Evolutionary conservation across 164 flowering plant species (phyloP).

Genomic region (Kalanchoe fedtschenkoi): DNA sequence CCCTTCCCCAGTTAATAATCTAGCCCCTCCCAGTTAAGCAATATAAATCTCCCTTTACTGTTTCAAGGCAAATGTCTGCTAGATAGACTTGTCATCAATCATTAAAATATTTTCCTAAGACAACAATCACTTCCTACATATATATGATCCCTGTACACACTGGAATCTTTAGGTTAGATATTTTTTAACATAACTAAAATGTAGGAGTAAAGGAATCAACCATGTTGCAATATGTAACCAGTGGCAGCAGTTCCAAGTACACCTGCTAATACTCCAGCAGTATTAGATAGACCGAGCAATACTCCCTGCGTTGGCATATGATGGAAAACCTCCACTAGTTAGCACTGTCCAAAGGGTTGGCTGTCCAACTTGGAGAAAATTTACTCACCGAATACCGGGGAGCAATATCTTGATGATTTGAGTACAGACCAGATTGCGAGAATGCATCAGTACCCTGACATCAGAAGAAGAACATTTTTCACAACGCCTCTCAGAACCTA

Average conservation of each 20-base stretch:
- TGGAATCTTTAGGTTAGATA: no score
- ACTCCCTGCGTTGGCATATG: constrained; percentile 74
- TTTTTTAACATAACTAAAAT: not conserved
- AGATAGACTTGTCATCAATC: no score
- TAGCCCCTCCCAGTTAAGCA: no score
- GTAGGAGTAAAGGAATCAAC: constrained; percentile 25
- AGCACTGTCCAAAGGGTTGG: not conserved
- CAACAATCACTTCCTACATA: no score
- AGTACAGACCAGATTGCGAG: constrained; percentile 92
- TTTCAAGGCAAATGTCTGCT: no score
- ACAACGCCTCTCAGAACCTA: not conserved
- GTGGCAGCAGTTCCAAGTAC: constrained; percentile 94
- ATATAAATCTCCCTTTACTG: no score
- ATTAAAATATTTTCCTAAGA: no score
- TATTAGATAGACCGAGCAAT: constrained; percentile 83
- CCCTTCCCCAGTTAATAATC: no score
- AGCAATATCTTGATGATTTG: constrained; percentile 97
- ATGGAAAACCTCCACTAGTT: not conserved
- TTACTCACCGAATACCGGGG: constrained; percentile 91
- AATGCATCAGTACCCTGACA: constrained; percentile 93
- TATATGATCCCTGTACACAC: no score
- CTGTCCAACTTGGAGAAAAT: not conserved
- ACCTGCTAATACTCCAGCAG: constrained; percentile 95
- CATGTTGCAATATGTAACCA: constrained; percentile 93
- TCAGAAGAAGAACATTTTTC: not conserved